Evolutionary conservation across 768 basidiomycete species (phyloP).

Genomic region (Boletus rubropictus): DNA sequence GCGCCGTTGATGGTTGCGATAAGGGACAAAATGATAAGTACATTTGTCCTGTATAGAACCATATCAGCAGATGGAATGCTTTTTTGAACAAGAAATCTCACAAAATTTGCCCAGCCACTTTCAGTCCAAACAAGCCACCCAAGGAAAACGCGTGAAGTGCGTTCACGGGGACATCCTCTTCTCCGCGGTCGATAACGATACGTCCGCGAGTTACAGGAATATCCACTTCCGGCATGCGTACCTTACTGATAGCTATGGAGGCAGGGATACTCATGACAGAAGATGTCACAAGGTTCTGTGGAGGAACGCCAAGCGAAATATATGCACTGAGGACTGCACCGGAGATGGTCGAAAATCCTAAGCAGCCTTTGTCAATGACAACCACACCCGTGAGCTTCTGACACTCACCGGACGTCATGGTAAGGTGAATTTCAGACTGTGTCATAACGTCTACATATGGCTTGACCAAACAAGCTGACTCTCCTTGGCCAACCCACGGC

Average conservation of each 20-base stretch:
- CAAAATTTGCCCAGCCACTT: slow-evolving; percentile 86
- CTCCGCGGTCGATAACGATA: slow-evolving; percentile 77
- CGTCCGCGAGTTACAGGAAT: slow-evolving; percentile 82
- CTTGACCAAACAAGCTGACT: slow-evolving; percentile 78
- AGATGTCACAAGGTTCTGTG: slow-evolving; percentile 78
- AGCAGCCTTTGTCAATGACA: slow-evolving; percentile 2
- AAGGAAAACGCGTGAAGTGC: slow-evolving; percentile 84
- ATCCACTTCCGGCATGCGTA: slow-evolving; percentile 78
- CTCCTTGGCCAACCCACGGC: slow-evolving; percentile 91
- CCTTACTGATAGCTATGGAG: slow-evolving; percentile 86
- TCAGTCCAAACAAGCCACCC: slow-evolving; percentile 78
- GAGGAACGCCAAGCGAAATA: slow-evolving; percentile 69
- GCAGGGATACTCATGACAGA: slow-evolving; percentile 96
- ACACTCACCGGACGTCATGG: slow-evolving; percentile 73
- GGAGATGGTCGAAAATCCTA: slow-evolving; percentile 84
- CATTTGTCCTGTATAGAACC: slow-evolving; percentile 53
- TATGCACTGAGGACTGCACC: slow-evolving; percentile 87
- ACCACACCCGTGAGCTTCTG: not conserved
- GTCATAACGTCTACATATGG: slow-evolving; percentile 86
- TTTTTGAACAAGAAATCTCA: slow-evolving; percentile 30
- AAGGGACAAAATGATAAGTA: slow-evolving; percentile 78
- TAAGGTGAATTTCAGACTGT: slow-evolving; percentile 75
- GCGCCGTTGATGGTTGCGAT: slow-evolving; percentile 79
- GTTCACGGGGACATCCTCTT: slow-evolving; percentile 56
- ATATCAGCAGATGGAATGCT: slow-evolving; percentile 6